Evolutionary conservation across 2,329 filamentous ascomycete genomes (phyloP), one percentile per base, ranked within the genome.

Genomic region (Pseudogymnoascus sp.): DNA sequence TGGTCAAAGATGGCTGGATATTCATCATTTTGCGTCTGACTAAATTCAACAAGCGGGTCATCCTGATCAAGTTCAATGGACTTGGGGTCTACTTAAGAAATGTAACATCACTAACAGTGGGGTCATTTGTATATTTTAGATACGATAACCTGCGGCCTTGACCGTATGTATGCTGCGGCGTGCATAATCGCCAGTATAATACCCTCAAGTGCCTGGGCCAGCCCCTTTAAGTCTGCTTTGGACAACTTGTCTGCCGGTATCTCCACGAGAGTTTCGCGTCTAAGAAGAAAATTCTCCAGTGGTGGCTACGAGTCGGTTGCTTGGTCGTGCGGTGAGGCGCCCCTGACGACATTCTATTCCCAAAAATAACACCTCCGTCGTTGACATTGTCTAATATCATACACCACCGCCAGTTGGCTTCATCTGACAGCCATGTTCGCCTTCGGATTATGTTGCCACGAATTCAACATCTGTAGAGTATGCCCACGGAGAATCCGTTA

Each of bases 331-430:
- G 26, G n/a, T 31, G 24, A 53, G 26, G 7, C 43, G 43, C 43
- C 24, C 7, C 7, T 50, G 19, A 7, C 4, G 8, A 16, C 56
- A 38, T 14, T 11, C 38, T 37, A 37, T 10, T 60, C 56, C 31
- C 14, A 5, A 16, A 53, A 53, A 28, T 24, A 11, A 10, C 4
- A 24, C 14, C 24, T 28, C 11, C 12, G 19, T 75, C 67, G 61
- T 76, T 72, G 40, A 70, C 71, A 59, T 71, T 75, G 41, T 77
- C 74, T 6, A 77, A 63, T 28, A 77, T 61, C 38, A 76, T 66
- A 3, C 71, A 14, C 74, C 72, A 76, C 6, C 7, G 37, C 11
- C 62, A 61, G 2, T 65, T 61, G 12, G 60, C 62, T 12, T 66
- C 46, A 8, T 59, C 60, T 12, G 28, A 33, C 19, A 35, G 22